Conservation (phyloP, 2,329 filamentous ascomycete genomes). For the Penicillium polonicum region DNA sequence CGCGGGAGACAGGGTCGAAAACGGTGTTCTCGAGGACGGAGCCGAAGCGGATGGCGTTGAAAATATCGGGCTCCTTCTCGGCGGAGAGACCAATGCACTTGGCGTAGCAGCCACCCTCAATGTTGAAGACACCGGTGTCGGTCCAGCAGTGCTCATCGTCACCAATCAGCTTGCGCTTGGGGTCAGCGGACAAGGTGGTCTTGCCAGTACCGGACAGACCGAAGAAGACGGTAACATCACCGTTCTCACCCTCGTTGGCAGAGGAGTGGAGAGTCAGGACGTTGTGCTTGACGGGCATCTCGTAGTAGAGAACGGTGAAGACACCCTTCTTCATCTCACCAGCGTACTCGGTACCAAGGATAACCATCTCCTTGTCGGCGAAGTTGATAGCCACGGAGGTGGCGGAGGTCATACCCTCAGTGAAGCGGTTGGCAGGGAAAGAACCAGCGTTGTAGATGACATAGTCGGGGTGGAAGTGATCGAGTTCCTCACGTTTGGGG, state of each 20-base stretch:
- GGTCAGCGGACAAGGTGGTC: conserved; percentile 95
- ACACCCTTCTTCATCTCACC: conserved; percentile 98
- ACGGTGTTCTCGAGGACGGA: conserved; percentile 98
- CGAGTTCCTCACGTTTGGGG: conserved; percentile 82
- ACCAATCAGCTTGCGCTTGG: conserved; percentile 92
- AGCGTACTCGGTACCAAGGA: conserved; percentile 97
- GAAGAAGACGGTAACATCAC: conserved; percentile 99
- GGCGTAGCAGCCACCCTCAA: conserved; percentile 98
- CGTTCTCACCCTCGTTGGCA: conserved; percentile 90
- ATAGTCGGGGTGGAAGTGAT: conserved; percentile 98
- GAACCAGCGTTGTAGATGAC: conserved; percentile 99
- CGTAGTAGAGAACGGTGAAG: conserved; percentile 99
- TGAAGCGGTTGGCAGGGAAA: conserved; percentile 98
- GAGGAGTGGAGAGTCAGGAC: conserved; percentile 98
- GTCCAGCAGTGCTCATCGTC: conserved; percentile 99
- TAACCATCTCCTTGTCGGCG: conserved; percentile 99
- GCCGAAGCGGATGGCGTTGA: conserved; percentile 90
- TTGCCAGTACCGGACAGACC: conserved; percentile 97
- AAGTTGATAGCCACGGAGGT: conserved; percentile 99
- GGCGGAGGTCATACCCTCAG: conserved; percentile 96
- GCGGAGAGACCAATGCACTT: conserved; percentile 97
- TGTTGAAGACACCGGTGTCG: conserved; percentile 97
- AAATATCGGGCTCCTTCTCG: conserved; percentile 99
- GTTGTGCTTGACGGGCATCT: conserved; percentile 99
- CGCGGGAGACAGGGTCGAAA: conserved; percentile 84